Evolutionary conservation across 306 rosid genomes (phyloP), one percentile per base, ranked within the genome.

Genomic region (Acacia confusa): DNA sequence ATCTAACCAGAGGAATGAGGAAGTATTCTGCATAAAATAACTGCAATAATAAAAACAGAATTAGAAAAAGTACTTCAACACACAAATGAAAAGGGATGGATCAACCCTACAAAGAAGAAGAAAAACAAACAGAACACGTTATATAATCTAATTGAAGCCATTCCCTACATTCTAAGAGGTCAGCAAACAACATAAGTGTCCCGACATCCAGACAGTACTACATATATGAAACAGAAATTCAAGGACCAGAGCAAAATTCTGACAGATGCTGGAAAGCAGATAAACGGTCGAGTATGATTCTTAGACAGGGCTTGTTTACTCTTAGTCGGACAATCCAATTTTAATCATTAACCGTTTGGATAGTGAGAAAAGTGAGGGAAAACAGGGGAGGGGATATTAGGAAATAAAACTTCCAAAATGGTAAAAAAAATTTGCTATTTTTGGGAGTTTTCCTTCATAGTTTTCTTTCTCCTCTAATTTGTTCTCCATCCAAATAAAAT

Each of bases 11-110:
- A 19, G 99, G 98, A 76, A 95, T 86, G 72, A 95, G 91, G 4
- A 95, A 84, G 88, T 95, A 95, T 84, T 95, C 97, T 1, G 94
- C 97, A 27, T 95, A 95, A 82, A 95, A 95, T 36, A 95, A 90
- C 98, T 92, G 98, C 90, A 88, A 76, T 14, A 76, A 81, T 44
- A 78, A 84, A 79, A 40, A 71, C 55, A 43, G 47, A 55, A 80
- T 85, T 48, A 72, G 16, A 40, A 32, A 65, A 70, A 48, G 44
- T 65, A 7, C 45, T 71, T 75, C 12, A 19, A 7, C 38, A 52
- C 36, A 74, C 28, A 4, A 6, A 52, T 22, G 65, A n/a, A 24
- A n/a, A 58, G 65, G 27, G 63, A n/a, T n/a, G 27, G 11, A 55
- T 8, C 63, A 19, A 20, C 63, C 27, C 22, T 20, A 7, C 13